Conservation (phyloP, 441 rosid genomes). For the Brassica balearica region DNA sequence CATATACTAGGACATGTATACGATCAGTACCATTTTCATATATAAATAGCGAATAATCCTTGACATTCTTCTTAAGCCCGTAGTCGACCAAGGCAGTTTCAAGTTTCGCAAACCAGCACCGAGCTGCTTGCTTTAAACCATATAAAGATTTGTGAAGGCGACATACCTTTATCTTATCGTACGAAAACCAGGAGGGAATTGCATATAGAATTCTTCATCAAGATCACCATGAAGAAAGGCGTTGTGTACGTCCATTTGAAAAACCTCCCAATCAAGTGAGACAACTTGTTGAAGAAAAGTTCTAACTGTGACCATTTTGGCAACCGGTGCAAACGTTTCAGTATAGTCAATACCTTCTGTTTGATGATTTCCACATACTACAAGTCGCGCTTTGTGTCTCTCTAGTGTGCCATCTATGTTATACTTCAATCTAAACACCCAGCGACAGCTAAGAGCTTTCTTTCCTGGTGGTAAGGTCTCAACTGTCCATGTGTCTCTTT, state of each 20-base stretch:
- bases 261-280: not conserved
- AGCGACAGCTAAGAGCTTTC: not conserved
- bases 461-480: not conserved
- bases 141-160: not conserved
- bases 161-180: not conserved
- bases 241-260: not conserved
- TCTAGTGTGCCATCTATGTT: no score
- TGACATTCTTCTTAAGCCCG: not conserved
- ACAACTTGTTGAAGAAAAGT: not conserved
- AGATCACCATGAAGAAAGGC: not conserved
- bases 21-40: not conserved
- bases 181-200: not conserved
- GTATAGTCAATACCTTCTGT: not conserved
- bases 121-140: not conserved
- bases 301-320: not conserved
- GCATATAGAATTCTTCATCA: not conserved
- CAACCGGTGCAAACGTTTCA: not conserved
- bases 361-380: not conserved
- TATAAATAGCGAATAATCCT: not conserved
- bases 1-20: not conserved
- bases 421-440: not conserved
- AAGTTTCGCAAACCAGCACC: not conserved
- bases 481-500: not conserved
- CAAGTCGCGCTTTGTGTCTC: no score
- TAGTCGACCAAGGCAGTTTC: not conserved